Base-by-base conservation (phyloP, 306 rosid genomes). In the Quercus dentata region DNA sequence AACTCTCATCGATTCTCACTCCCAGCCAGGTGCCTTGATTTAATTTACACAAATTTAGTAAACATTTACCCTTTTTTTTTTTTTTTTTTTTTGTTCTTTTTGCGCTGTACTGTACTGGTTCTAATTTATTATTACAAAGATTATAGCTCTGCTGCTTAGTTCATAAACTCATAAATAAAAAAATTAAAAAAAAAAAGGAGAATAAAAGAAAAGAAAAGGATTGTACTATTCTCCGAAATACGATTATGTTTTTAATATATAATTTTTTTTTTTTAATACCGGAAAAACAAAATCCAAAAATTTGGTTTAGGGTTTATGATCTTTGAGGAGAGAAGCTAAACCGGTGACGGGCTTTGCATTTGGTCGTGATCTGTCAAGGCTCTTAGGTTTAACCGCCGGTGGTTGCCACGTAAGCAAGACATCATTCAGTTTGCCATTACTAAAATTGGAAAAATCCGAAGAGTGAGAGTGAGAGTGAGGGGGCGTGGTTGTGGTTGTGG, bases 381-480 rank as follows among this genome's bases (percentile, higher is more conserved):
- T 89, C 89, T 87, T 95, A 61, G 91, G 98, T 81, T 83, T 93
- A 44, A 95, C 76, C 80, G 96, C 99, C 86, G 99, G 99, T 7
- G 88, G 90, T 62, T 91, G 85, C 99, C 99, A 95, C 73, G 87
- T 7, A 52, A 82, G 69, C 33, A 13, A 59, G 76, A 76, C 73
- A 71, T 69, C 76, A 56, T 75, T 27, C 56, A 33, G 56, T 33
- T 51, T 75, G 71, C 65, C 79, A 44, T 62, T 72, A 38, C 46
- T 7, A 38, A 7, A 38, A 38, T 38, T 38, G 46, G 46, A 38
- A 38, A 38, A 38, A 38, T 6, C 10, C 10, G 10, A 7, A 38
- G 46, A 38, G 46, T 1, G 46, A 38, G 46, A 38, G 44, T 0
- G 44, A 6, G 44, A 62, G 69, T 1, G 28, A 0, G 28, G 2